Evolutionary conservation across 441 rosid genomes (phyloP), one percentile per base, ranked within the genome.

Genomic region (Gossypium lobatum): DNA sequence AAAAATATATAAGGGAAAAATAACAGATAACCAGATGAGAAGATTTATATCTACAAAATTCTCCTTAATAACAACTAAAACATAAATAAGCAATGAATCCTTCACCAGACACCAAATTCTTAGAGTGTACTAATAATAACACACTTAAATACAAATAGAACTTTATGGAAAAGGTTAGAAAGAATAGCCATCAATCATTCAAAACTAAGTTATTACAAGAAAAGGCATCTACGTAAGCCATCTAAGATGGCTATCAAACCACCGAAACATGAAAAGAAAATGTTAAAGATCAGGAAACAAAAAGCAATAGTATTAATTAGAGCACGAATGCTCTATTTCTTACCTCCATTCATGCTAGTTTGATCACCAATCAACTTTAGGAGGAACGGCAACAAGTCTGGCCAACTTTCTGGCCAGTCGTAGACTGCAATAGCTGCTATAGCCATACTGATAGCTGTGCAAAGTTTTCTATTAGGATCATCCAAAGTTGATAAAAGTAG

Each of bases 321-420:
- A 75, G 62, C 45, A 58, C n/a, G 20, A 73, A 55, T 7, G 53
- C 63, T 4, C 42, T 34, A 70, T 74, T n/a, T 75, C 82, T 72
- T 81, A 90, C 97, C 96, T 77, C 96, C 92, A 77, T 84, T 87
- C 84, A 81, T 76, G 82, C 88, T 84, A 61, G 65, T 83, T 71
- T 83, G 93, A 81, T 93, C 90, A 31, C 76, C 80, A 77, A 93
- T 86, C 82, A 90, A 81, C 83, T 80, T 84, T 83, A 95, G 68
- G 76, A 95, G 92, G 80, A 84, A 83, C 9, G 96, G 98, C 76
- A 91, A 78, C 53, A 95, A 83, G 57, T 95, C 91, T 77, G 92
- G 91, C 96, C 99, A 93, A 68, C 83, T 88, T 80, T 95, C 97
- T 46, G 97, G 97, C 99, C 98, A 95, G 75, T 95, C 99, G 81